Evolutionary conservation across 2,329 filamentous ascomycete species (phyloP), one percentile per base, ranked within the genome.

Genomic region (Geosmithia flava): DNA sequence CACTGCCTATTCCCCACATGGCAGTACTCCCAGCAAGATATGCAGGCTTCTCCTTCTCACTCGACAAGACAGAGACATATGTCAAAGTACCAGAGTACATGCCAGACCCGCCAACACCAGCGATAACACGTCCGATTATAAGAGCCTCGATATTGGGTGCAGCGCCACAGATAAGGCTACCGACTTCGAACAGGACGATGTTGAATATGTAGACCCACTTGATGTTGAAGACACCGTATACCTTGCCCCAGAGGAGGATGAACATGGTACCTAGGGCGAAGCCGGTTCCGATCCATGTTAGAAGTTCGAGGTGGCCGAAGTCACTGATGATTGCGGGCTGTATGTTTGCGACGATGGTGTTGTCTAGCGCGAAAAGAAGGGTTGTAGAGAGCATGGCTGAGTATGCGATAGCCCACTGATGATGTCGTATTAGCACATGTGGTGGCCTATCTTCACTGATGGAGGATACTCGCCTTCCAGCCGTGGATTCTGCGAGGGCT

Each of bases 281-380:
- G 5, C 54, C 55, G 2, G 54, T 53, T 19, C 56, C 54, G 16
- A 72, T 55, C 69, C 69, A 74, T 3, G 62, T 54, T 7, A 72
- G 56, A 30, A 66, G 62, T 7, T 60, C 52, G n/a, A 67, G 50
- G 1, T 59, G 50, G 11, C 59, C 54, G 39, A 71, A 67, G 1
- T 53, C 50, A 15, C 58, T 53, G 7, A 68, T 54, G 16, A 72
- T 66, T 4, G 55, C 51, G 0, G 63, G 65, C 48, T 74, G 68
- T 7, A 74, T 61, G 53, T 70, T 65, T 23, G 71, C 70, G 2
- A 70, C 63, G 42, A 77, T 70, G 4, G 72, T 76, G 46, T 67
- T 73, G 57, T 71, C 68, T 30, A 71, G 59, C 13, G 64, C 63
- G 52, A 71, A 72, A 3, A 74, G 65, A 23, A 71, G 53, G 16